Base-by-base conservation (phyloP, 306 rosid genomes). In the Cicer yamashitae region DNA sequence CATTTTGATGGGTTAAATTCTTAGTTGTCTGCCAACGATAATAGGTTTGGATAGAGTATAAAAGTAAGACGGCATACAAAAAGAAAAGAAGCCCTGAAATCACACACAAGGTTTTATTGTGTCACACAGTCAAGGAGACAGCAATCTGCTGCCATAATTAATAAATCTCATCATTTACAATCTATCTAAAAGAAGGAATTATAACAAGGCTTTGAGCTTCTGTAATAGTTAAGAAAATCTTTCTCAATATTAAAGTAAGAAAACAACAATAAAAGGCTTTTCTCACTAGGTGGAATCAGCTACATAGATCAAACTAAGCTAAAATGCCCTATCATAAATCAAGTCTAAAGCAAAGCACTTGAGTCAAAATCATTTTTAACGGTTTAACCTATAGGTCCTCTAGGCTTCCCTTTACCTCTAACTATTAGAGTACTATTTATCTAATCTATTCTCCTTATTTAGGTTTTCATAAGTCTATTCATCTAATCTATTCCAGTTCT, bases 101-200 rank as follows among this genome's bases (percentile, higher is more conserved):
- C 65, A 75, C 50, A 75, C 45, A n/a, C 53, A 50, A 48, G 53
- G 43, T 38, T 47, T 47, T 10, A 62, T 61, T 34, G 50, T 70
- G 69, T 77, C 52, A 46, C 61, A 62, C 7, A 12, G 51, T 46
- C 81, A 77, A 7, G 53, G 59, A 70, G 30, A 59, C 64, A 22
- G 41, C 50, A 45, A 68, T 45, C 50, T 67, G 43, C 59, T 17
- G 13, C 51, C 61, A 15, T 68, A 44, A 47, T 8, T 41, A 10
- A 72, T 56, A 20, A 48, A 48, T 60, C 50, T 69, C 45, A 37
- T 22, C 22, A 25, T 48, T 70, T 18, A 18, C 64, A 18, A 77
- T 40, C 57, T 6, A 71, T 60, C 70, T 10, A 61, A 37, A 62
- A 38, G 13, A 40, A 44, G 39, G 65, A 14, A 71, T 40, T 64